Conservation (phyloP, 2,329 filamentous ascomycete genomes). For the Nemania diffusa region DNA sequence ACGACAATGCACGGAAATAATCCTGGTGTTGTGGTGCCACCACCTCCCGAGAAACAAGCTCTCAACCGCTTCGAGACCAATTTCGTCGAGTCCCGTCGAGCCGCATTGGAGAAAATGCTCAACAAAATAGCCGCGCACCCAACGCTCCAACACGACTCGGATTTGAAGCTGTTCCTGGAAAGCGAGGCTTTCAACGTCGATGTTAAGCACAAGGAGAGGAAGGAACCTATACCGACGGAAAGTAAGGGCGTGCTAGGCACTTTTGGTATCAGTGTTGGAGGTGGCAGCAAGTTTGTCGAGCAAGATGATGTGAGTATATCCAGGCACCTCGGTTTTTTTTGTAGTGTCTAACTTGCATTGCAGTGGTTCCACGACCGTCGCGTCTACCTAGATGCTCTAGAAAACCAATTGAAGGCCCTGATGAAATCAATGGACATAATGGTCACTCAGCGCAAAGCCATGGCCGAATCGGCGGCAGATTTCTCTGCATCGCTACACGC, state of each 20-base stretch:
- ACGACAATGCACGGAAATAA: conserved; percentile 94
- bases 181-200: conserved; percentile 96
- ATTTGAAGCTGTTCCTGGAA: conserved; percentile 95
- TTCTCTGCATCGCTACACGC: conserved; percentile 94
- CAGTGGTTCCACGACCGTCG: conserved; percentile 98
- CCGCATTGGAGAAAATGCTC: conserved; percentile 95
- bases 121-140: conserved; percentile 94
- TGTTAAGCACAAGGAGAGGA: conserved; percentile 96
- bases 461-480: conserved; percentile 92
- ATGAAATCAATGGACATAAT: conserved; percentile 95
- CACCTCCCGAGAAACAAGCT: conserved; percentile 97
- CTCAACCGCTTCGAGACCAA: conserved; percentile 95
- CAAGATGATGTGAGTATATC: conserved; percentile 83
- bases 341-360: conserved; percentile 34
- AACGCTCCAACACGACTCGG: conserved; percentile 89
- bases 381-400: conserved; percentile 92
- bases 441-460: conserved; percentile 88
- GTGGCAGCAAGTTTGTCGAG: conserved; percentile 90
- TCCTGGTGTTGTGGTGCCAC: conserved; percentile 92
- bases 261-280: conserved; percentile 80
- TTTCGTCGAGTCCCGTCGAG: conserved; percentile 92
- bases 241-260: conserved; percentile 94
- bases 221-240: conserved; percentile 85
- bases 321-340: neutral
- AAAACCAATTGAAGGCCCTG: conserved; percentile 88